Percentiles rank a stretch among this genome's conserved stretches.
These are phyloP conservation scores for Amaranthus cruentus DNA, from an alignment of 148 eudicot species.

Conservation along the genomic window DNA sequence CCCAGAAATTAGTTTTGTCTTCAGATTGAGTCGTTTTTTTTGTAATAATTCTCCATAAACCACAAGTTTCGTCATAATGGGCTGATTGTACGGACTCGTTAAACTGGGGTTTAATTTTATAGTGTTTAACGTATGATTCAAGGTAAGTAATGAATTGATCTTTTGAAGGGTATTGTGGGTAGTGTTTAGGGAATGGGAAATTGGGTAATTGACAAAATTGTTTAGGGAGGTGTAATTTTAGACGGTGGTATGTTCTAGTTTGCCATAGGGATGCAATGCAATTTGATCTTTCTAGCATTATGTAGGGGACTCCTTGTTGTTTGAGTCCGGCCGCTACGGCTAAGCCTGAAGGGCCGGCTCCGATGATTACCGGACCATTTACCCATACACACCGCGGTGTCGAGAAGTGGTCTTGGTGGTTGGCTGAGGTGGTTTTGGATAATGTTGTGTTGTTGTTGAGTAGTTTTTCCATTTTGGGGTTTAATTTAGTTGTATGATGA, in stretches of 20 bases:
- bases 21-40: too few species aligned
- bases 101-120: slow-evolving; percentile 58
- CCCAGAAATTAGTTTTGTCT: slow-evolving; percentile 24
- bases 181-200: slow-evolving; percentile 53
- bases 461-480: neutral
- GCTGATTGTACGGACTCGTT: slow-evolving; percentile 65
- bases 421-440: slow-evolving; percentile 34
- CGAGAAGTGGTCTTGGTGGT: slow-evolving; percentile 44
- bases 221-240: slow-evolving; percentile 72
- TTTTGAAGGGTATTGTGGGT: slow-evolving; percentile 71
- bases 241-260: slow-evolving; percentile 65
- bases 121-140: slow-evolving; percentile 52
- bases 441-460: neutral
- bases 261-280: slow-evolving; percentile 87
- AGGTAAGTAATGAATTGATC: slow-evolving; percentile 62
- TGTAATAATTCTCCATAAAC: slow-evolving; percentile 43
- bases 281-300: slow-evolving; percentile 68
- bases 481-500: slow-evolving; percentile 7
- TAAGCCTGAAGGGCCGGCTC: slow-evolving; percentile 76
- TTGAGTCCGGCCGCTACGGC: slow-evolving; percentile 76
- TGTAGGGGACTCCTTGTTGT: slow-evolving; percentile 57
- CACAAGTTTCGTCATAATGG: slow-evolving; percentile 61
- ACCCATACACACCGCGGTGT: slow-evolving; percentile 55
- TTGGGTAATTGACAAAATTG: slow-evolving; percentile 79
- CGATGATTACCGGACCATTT: slow-evolving; percentile 72